Conservation (phyloP, 371 early-diverging fungal genomes). For the Actinomucor elegans region DNA sequence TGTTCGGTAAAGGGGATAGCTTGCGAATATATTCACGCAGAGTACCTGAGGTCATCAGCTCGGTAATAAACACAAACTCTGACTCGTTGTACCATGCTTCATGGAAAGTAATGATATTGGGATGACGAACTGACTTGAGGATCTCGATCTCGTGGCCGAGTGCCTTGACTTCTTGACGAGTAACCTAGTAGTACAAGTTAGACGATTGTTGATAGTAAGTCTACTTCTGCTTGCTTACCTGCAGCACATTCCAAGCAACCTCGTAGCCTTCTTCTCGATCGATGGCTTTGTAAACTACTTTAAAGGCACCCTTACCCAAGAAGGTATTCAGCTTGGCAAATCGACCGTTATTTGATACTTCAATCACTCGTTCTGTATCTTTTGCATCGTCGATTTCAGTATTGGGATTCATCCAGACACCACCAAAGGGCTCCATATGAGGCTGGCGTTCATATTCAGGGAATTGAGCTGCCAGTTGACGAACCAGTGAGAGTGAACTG, state of each 20-base stretch:
- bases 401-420: conserved; percentile 35
- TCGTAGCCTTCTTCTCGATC: conserved; percentile 85
- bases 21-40: conserved; percentile 77
- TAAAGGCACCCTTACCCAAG: conserved; percentile 86
- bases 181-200: conserved; percentile 8
- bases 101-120: conserved; percentile 84
- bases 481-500: conserved; percentile 41
- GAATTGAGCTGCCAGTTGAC: conserved; percentile 35
- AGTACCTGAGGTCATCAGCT: conserved; percentile 92
- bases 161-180: conserved; percentile 37
- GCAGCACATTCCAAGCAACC: conserved; percentile 86
- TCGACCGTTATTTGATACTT: conserved; percentile 70
- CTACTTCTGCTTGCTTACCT: too few species aligned
- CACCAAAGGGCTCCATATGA: conserved; percentile 38
- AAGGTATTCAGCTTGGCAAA: conserved; percentile 67
- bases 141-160: conserved; percentile 63
- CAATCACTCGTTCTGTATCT: conserved; percentile 50
- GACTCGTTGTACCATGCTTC: conserved; percentile 69
- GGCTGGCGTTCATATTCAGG: conserved; percentile 34
- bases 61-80: conserved; percentile 89
- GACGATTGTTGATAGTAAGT: not conserved
- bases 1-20: conserved; percentile 66
- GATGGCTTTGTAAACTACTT: conserved; percentile 86
- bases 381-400: conserved; percentile 34
- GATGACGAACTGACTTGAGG: conserved; percentile 79